Evolutionary conservation across 768 basidiomycete genomes (phyloP).

Genomic region (Serendipita sp.): DNA sequence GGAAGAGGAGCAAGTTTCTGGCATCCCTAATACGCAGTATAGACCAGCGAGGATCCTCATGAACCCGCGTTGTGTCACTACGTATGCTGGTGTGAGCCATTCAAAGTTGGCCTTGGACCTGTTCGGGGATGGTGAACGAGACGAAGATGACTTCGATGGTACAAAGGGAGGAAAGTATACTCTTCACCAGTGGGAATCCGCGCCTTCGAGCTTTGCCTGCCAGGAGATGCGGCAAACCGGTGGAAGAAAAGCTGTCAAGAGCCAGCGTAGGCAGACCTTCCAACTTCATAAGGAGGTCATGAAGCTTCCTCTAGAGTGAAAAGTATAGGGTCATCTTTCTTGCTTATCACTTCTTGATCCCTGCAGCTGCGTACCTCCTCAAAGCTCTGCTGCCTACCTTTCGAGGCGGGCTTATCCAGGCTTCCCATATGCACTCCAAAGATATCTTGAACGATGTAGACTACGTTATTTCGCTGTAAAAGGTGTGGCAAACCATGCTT

Average conservation of each 20-base stretch:
- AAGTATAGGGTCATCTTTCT: too few species aligned
- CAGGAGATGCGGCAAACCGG: slow-evolving; percentile 88
- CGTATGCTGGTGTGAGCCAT: slow-evolving; percentile 94
- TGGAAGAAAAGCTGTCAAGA: slow-evolving; percentile 77
- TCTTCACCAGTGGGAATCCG: slow-evolving; percentile 87
- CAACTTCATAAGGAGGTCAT: slow-evolving; percentile 60
- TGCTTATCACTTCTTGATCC: too few species aligned
- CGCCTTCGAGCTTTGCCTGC: slow-evolving; percentile 95
- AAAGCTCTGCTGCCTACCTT: too few species aligned
- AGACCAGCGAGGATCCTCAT: slow-evolving; percentile 80
- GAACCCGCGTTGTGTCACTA: slow-evolving; percentile 92
- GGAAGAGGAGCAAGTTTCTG: slow-evolving; percentile 25
- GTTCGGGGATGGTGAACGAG: slow-evolving; percentile 48
- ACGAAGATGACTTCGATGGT: slow-evolving; percentile 38
- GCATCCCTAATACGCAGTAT: slow-evolving; percentile 77
- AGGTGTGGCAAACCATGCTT: too few species aligned
- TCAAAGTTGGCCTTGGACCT: slow-evolving; percentile 89
- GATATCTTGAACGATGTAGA: too few species aligned
- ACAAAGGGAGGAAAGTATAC: slow-evolving; percentile 48
- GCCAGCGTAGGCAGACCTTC: slow-evolving; percentile 68
- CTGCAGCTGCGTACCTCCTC: too few species aligned
- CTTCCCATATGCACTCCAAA: too few species aligned
- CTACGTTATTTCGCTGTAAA: too few species aligned
- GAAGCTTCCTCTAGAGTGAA: neutral
- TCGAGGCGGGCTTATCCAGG: too few species aligned